Conservation (phyloP, 805 yeast genomes). For the Wickerhamiella australiensis region DNA sequence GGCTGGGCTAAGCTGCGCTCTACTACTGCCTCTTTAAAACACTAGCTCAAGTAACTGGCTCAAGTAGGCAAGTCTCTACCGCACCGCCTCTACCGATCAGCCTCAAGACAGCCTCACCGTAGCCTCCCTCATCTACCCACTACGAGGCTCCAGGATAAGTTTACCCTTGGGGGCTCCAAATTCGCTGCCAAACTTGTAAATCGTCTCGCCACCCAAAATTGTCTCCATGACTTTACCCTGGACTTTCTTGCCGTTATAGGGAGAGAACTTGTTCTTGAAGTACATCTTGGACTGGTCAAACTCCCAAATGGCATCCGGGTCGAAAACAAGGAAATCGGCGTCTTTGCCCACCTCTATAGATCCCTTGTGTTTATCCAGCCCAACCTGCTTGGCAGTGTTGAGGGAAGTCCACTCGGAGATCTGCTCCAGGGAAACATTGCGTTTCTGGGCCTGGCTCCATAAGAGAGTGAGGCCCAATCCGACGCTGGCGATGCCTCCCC, state of each 20-base stretch:
- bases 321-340: slow-evolving; percentile 80
- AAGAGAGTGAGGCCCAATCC: slow-evolving; percentile 80
- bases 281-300: slow-evolving; percentile 29
- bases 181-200: slow-evolving; percentile 30
- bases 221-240: slow-evolving; percentile 71
- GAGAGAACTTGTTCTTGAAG: slow-evolving; percentile 81
- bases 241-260: slow-evolving; percentile 60
- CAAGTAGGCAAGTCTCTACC: no score
- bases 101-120: no score
- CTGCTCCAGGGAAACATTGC: slow-evolving; percentile 42
- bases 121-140: no score
- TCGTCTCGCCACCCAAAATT: slow-evolving; percentile 58
- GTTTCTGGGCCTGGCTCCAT: slow-evolving; percentile 47
- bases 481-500: slow-evolving; percentile 94
- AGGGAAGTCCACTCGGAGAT: slow-evolving; percentile 67
- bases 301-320: slow-evolving; percentile 45
- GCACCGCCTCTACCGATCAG: no score
- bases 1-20: no score
- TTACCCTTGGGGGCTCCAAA: slow-evolving; percentile 16
- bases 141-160: slow-evolving; percentile 17
- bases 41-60: no score
- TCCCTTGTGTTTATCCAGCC: slow-evolving; percentile 64
- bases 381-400: slow-evolving; percentile 79
- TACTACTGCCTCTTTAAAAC: no score
- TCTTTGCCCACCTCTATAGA: slow-evolving; percentile 60